Percentiles rank a stretch among this genome's conserved stretches.
These are phyloP conservation scores for Rhazya stricta DNA, from an alignment of 257 asterid genomes.

Conservation along the genomic window DNA sequence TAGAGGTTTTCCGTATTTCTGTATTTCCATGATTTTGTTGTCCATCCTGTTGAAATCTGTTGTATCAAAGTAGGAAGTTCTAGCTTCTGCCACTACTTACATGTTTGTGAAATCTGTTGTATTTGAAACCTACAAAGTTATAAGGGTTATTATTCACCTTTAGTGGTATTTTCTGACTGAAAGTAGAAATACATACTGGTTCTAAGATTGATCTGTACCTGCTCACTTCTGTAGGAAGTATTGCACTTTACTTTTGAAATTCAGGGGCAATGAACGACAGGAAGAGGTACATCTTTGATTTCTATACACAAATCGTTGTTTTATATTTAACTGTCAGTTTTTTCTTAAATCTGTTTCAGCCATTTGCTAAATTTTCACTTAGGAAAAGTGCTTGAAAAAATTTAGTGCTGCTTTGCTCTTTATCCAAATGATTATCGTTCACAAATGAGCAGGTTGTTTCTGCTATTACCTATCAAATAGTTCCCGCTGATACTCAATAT, in stretches of 20 bases:
- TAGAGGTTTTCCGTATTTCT: not conserved
- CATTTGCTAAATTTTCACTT: not conserved
- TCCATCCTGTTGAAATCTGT: not conserved
- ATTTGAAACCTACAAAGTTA: not conserved
- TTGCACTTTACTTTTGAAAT: conserved; percentile 62
- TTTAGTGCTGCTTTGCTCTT: not conserved
- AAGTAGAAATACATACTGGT: conserved; percentile 9
- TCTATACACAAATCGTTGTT: conserved; percentile 13
- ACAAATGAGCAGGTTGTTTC: conserved; percentile 54
- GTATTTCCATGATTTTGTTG: conserved; percentile 9
- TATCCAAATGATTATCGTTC: not conserved
- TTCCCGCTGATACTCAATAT: conserved; percentile 78
- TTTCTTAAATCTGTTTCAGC: not conserved
- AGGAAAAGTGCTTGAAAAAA: not conserved
- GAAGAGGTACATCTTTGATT: conserved; percentile 49
- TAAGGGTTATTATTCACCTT: not conserved
- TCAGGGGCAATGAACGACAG: conserved; percentile 29
- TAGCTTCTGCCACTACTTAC: not conserved
- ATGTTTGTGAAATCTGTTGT: conserved; percentile 1
- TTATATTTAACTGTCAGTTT: conserved; percentile 1
- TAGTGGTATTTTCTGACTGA: not conserved
- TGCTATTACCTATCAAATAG: conserved; percentile 80
- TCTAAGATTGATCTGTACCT: conserved; percentile 8
- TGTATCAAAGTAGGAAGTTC: not conserved
- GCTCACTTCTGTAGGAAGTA: conserved; percentile 56